Conservation (phyloP, 768 basidiomycete genomes). For the Calocybe cyanea region DNA sequence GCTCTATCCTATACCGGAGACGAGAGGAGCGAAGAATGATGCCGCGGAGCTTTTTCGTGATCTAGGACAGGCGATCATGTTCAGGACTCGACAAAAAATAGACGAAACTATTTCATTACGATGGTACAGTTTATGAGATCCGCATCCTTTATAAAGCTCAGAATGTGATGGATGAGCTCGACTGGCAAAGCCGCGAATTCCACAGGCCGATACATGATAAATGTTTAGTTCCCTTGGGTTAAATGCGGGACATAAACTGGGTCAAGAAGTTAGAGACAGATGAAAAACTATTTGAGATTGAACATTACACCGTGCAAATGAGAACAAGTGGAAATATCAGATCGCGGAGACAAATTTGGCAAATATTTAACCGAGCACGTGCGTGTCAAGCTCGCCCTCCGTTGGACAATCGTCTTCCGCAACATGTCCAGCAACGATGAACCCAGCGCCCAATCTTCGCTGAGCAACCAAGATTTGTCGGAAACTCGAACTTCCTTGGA, state of each 20-base stretch:
- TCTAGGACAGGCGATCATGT: slow-evolving; percentile 24
- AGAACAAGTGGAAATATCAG: background rate
- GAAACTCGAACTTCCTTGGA: slow-evolving; percentile 38
- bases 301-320: background rate
- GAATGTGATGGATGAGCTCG: slow-evolving; percentile 35
- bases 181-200: slow-evolving; percentile 29
- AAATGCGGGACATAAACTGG: background rate
- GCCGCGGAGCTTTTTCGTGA: slow-evolving; percentile 33
- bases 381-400: background rate
- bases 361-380: slow-evolving; percentile 5
- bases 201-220: slow-evolving; percentile 6
- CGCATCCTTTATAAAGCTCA: slow-evolving; percentile 28
- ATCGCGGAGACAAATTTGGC: background rate
- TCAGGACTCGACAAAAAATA: slow-evolving; percentile 1
- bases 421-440: slow-evolving; percentile 24
- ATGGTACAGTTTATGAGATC: slow-evolving; percentile 32
- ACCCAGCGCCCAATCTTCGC: slow-evolving; percentile 26
- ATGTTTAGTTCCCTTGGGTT: background rate
- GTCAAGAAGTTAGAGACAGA: too few species aligned
- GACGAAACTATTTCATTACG: slow-evolving; percentile 18
- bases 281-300: background rate
- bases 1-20: slow-evolving; percentile 47
- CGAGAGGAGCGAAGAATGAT: slow-evolving; percentile 39
- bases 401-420: background rate
- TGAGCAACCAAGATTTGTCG: slow-evolving; percentile 22